Evolutionary conservation across 225 moss, liverwort and hornwort species (phyloP).

Genomic region (Marchantia paleacea): DNA sequence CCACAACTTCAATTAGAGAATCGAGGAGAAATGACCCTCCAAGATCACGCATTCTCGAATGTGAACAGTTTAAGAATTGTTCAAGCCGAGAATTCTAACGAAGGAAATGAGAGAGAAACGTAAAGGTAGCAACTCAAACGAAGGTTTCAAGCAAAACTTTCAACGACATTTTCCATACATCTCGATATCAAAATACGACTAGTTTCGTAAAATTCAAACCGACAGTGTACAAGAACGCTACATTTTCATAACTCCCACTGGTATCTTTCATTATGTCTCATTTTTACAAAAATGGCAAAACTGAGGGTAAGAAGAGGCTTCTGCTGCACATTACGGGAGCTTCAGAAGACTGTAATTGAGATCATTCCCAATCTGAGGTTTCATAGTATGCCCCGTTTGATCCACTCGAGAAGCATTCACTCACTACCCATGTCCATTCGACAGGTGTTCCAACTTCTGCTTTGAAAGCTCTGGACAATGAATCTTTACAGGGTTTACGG

Average conservation of each 20-base stretch:
- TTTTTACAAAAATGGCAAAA: constrained; percentile 22
- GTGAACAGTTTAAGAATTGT: too few relatives aligned
- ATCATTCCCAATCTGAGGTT: background rate
- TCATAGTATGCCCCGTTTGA: constrained; percentile 14
- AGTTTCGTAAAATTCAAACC: too few relatives aligned
- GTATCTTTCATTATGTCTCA: constrained; percentile 22
- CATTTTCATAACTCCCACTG: constrained; percentile 1
- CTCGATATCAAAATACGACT: too few relatives aligned
- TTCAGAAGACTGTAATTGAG: constrained; percentile 9
- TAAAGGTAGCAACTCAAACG: too few relatives aligned
- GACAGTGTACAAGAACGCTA: too few relatives aligned
- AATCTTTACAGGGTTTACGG: constrained; percentile 14
- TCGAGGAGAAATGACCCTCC: too few relatives aligned
- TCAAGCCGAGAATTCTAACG: too few relatives aligned
- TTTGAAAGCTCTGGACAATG: constrained; percentile 19
- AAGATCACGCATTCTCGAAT: too few relatives aligned
- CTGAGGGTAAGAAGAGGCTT: constrained; percentile 16
- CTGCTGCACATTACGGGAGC: constrained; percentile 9
- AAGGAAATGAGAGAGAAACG: too few relatives aligned
- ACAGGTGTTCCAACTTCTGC: constrained; percentile 10
- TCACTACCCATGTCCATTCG: constrained; percentile 13
- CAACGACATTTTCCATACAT: too few relatives aligned
- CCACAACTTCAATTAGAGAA: too few relatives aligned
- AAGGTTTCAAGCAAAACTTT: too few relatives aligned
- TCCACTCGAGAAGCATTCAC: constrained; percentile 12